phyloP scores from a whole-genome alignment of 2,329 filamentous ascomycete genomes.

The Mycosphaerelloides madeirae region DNA sequence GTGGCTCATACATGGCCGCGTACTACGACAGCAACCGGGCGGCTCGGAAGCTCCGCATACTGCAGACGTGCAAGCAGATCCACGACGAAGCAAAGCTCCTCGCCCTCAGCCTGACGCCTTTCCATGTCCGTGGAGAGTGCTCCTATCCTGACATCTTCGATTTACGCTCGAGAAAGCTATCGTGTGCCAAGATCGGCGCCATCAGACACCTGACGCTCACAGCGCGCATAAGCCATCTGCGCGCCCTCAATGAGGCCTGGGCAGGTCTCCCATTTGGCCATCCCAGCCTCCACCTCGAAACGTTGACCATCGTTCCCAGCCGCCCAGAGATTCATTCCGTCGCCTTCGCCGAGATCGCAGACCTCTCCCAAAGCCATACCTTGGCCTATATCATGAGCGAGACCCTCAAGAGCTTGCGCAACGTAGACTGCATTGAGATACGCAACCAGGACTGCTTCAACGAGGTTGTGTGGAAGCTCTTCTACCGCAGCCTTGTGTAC shows the following conservation, averaged over 20 bases:
- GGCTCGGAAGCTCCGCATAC: slow-evolving; percentile 14
- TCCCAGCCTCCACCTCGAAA: slow-evolving; percentile 27
- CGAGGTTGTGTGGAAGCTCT: slow-evolving; percentile 31
- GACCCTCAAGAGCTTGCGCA: slow-evolving; percentile 30
- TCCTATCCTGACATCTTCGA: slow-evolving; percentile 28
- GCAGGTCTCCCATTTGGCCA: slow-evolving; percentile 32
- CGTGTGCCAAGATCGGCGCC: slow-evolving; percentile 20
- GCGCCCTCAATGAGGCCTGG: slow-evolving; percentile 35
- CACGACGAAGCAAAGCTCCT: slow-evolving; percentile 30
- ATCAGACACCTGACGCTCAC: slow-evolving; percentile 32
- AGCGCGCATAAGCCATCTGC: slow-evolving; percentile 29
- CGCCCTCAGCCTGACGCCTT: slow-evolving; percentile 27
- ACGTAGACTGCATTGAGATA: slow-evolving; percentile 28
- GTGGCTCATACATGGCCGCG: slow-evolving; percentile 3
- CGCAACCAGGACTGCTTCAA: slow-evolving; percentile 32
- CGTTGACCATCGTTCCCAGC: slow-evolving; percentile 29
- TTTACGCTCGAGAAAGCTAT: slow-evolving; percentile 18
- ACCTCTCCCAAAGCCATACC: slow-evolving; percentile 33
- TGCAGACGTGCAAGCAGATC: slow-evolving; percentile 25
- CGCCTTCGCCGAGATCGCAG: slow-evolving; percentile 33
- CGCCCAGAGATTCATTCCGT: slow-evolving; percentile 26
- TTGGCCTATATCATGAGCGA: slow-evolving; percentile 35
- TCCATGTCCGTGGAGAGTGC: slow-evolving; percentile 24
- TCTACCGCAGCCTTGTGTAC: slow-evolving; percentile 32
- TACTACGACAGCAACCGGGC: slow-evolving; percentile 7